These are phyloP conservation scores for Priceomyces haplophilus DNA, from an alignment of 805 yeast species.

Conservation along the genomic window DNA sequence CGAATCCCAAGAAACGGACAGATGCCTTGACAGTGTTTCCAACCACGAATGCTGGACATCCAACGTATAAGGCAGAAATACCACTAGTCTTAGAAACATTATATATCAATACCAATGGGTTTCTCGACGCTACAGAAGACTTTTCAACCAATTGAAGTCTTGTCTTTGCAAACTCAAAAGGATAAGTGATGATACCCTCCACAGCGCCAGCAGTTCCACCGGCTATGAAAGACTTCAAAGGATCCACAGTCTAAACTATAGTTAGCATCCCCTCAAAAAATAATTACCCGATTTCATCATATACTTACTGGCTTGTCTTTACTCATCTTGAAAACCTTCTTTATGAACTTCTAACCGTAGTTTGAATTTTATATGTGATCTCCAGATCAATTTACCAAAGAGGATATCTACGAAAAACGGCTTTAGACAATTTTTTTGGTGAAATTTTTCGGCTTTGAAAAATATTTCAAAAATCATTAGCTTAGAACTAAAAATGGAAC, in stretches of 20 bases:
- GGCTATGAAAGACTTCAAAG: conserved; percentile 80
- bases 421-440: too few relatives aligned
- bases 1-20: conserved; percentile 92
- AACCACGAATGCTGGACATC: conserved; percentile 94
- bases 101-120: conserved; percentile 79
- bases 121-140: conserved; percentile 61
- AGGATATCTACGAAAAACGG: too few relatives aligned
- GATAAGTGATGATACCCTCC: conserved; percentile 89
- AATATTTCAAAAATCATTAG: neutral
- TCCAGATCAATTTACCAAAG: too few relatives aligned
- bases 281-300: neutral
- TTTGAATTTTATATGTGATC: too few relatives aligned
- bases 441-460: conserved; percentile 1
- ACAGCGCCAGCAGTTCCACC: conserved; percentile 97
- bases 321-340: neutral
- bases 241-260: conserved; percentile 49
- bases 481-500: too few relatives aligned
- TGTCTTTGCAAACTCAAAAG: conserved; percentile 96
- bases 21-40: conserved; percentile 97
- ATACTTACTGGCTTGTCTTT: conserved; percentile 7
- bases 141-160: conserved; percentile 79
- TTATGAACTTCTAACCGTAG: too few relatives aligned
- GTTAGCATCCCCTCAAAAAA: conserved; percentile 9
- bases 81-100: conserved; percentile 79
- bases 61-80: conserved; percentile 74